Base-by-base conservation (phyloP, 805 yeast genomes). In the Saturnispora mendoncae region DNA sequence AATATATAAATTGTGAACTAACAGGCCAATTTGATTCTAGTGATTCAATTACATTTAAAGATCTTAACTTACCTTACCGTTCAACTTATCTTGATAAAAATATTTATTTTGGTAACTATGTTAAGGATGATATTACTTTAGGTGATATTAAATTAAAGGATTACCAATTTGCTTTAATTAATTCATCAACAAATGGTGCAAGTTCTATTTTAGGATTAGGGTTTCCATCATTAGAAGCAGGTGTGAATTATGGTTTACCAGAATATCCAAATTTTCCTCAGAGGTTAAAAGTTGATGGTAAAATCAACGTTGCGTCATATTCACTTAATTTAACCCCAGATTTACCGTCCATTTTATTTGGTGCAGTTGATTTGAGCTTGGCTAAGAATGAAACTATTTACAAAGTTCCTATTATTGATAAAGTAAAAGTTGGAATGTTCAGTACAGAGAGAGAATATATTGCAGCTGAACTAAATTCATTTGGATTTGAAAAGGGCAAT, bases 161-260 rank as follows among this genome's bases (percentile, higher is more conserved):
- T 33, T 17, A 33, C 3, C 36, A 25, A 27, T 33, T 39, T 33
- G 42, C 30, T 14, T 17, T 39, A 4, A 23, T 23, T 10, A 27
- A 34, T n/a, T 15, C 19, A 7, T 26, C 42, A 5, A 23, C 19
- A 18, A 4, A 6, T 15, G 6, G 14, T 9, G 23, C 18, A 2
- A 21, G n/a, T 18, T 31, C 37, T 13, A 19, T 38, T 19, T 25
- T 42, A 9, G 45, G 45, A 15, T 13, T 42, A 8, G 45, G 39
- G 2, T 29, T 23, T 19, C 25, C 17, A 12, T 24, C 27, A 9
- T 30, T 31, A 10, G 42, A 38, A 38, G 36, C 38, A 10, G 36
- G 38, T 18, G 30, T 35, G 18, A 14, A 26, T 9, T 15, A 21
- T n/a, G 32, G 39, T 8, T 17, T 24, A 13, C 4, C 23, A 25